A percentile compares a stretch with the other conserved stretches of the same genome.
phyloP scores from a whole-genome alignment of 768 basidiomycete species.

The Wakefieldia striispora region DNA sequence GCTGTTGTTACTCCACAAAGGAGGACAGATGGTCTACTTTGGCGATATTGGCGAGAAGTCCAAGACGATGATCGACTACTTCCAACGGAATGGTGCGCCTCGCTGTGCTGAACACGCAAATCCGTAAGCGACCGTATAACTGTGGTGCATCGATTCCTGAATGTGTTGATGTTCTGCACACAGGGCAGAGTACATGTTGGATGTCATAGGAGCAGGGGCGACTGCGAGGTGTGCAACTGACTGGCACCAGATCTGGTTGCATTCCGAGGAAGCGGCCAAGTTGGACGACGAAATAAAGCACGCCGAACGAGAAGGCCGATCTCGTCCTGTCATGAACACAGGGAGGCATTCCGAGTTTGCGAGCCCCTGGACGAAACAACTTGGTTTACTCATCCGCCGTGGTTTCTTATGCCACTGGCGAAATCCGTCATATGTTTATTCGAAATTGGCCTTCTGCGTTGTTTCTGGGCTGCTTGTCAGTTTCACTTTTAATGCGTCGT shows the following conservation, averaged over 20 bases:
- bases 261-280: constrained; percentile 38
- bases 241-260: constrained; percentile 51
- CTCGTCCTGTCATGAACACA: constrained; percentile 19
- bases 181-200: constrained; percentile 49
- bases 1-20: constrained; percentile 46
- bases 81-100: constrained; percentile 22
- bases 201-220: constrained; percentile 57
- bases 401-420: constrained; percentile 38
- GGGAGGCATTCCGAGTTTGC: constrained; percentile 32
- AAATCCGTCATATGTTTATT: constrained; percentile 37
- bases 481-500: constrained; percentile 40
- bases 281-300: constrained; percentile 42
- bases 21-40: constrained; percentile 70
- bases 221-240: constrained; percentile 42
- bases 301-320: constrained; percentile 40
- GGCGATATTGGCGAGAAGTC: constrained; percentile 39
- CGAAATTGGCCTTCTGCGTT: constrained; percentile 39
- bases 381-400: constrained; percentile 30
- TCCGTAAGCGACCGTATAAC: constrained; percentile 14
- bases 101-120: constrained; percentile 19
- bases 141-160: not conserved
- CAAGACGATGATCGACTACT: constrained; percentile 20
- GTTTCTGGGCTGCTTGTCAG: constrained; percentile 38
- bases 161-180: not conserved
- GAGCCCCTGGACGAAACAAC: constrained; percentile 39